A percentile compares a stretch with the other conserved stretches of the same genome.
Conservation (phyloP, 345 rosid genomes). For the Garcia nutans region DNA sequence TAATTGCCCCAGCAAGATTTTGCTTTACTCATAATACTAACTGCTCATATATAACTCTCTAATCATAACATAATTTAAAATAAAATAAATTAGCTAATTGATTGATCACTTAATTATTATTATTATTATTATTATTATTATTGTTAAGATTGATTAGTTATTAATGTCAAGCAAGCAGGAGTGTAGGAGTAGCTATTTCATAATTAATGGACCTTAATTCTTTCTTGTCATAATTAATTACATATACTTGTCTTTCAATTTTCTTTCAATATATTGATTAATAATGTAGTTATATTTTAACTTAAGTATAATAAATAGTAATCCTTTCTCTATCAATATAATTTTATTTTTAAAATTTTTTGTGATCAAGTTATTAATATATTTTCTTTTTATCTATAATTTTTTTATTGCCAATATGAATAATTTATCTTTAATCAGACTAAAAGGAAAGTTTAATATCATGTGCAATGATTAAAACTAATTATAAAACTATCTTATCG, state of each 20-base stretch:
- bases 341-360: too few relatives aligned
- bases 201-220: not conserved
- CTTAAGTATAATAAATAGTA: not conserved
- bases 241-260: not conserved
- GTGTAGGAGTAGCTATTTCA: not conserved
- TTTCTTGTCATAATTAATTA: not conserved
- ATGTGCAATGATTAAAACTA: too few relatives aligned
- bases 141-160: too few relatives aligned
- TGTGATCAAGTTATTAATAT: too few relatives aligned
- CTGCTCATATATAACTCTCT: not conserved
- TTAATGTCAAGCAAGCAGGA: not conserved
- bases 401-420: too few relatives aligned
- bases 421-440: too few relatives aligned
- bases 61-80: not conserved
- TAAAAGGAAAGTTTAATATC: too few relatives aligned
- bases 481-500: too few relatives aligned
- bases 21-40: not conserved
- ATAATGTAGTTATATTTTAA: constrained; percentile 3
- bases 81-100: too few relatives aligned
- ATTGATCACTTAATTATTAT: not conserved
- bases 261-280: not conserved
- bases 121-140: too few relatives aligned
- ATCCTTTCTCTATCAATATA: not conserved
- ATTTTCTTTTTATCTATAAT: too few relatives aligned
- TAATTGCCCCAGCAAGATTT: not conserved